phyloP scores from a whole-genome alignment of 2,329 filamentous ascomycete genomes.

The Rhynchosporium secalis region DNA sequence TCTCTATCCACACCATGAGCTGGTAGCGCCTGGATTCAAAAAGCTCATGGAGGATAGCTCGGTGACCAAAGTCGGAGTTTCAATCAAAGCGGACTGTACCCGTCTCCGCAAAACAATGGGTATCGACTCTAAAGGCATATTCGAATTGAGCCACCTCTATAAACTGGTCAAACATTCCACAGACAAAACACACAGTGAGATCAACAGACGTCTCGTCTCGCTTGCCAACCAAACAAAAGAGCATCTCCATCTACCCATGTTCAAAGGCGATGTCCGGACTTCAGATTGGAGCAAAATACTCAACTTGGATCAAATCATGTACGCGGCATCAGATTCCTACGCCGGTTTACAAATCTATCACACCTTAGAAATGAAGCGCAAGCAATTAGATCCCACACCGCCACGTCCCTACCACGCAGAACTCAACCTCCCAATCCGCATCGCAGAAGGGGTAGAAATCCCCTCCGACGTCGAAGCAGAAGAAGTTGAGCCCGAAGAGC shows the following conservation, averaged over 20 bases:
- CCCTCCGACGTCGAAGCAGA: constrained; percentile 32
- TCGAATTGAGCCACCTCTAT: constrained; percentile 83
- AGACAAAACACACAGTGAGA: constrained; percentile 48
- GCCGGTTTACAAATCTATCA: constrained; percentile 73
- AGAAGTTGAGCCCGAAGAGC: constrained; percentile 30
- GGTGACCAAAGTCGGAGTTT: constrained; percentile 76
- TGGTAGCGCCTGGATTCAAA: constrained; percentile 71
- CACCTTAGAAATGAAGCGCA: constrained; percentile 67
- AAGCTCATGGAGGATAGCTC: constrained; percentile 68
- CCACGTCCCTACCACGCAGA: constrained; percentile 70
- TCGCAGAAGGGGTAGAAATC: constrained; percentile 48
- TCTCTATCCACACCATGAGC: constrained; percentile 54
- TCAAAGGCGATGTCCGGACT: constrained; percentile 66
- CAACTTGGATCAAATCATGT: constrained; percentile 64
- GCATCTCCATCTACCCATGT: constrained; percentile 70
- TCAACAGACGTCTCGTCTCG: constrained; percentile 67
- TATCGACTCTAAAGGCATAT: constrained; percentile 64
- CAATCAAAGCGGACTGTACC: constrained; percentile 69
- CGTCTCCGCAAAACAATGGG: constrained; percentile 66
- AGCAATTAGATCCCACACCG: constrained; percentile 66
- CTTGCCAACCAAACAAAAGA: constrained; percentile 71
- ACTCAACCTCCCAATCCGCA: constrained; percentile 60
- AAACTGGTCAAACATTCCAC: constrained; percentile 70
- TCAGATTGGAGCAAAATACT: constrained; percentile 73
- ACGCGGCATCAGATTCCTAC: constrained; percentile 82